These are phyloP conservation scores for Scedosporium boydii DNA, from an alignment of 2,329 filamentous ascomycete species.

Conservation along the genomic window DNA sequence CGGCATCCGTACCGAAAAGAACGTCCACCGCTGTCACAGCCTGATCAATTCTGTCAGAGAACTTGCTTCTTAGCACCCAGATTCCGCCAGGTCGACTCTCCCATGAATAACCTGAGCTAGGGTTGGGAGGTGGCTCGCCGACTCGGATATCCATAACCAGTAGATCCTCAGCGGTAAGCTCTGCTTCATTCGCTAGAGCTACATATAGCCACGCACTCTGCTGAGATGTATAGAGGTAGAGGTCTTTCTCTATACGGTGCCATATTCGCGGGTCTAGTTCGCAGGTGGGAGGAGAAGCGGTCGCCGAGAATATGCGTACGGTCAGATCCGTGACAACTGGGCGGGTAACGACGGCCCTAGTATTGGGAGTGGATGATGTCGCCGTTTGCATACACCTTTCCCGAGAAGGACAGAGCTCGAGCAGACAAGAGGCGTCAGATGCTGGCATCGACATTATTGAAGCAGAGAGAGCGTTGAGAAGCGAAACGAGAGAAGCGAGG, in stretches of 20 bases:
- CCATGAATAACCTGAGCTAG: slow-evolving; percentile 39
- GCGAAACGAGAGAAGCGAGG: not conserved
- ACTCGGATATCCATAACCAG: slow-evolving; percentile 74
- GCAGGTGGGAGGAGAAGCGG: slow-evolving; percentile 46
- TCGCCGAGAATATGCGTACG: slow-evolving; percentile 15
- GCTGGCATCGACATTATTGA: not conserved
- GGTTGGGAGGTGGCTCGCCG: slow-evolving; percentile 36
- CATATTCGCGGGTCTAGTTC: slow-evolving; percentile 61
- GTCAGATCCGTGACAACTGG: slow-evolving; percentile 24
- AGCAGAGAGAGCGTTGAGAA: not conserved
- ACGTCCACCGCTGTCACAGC: slow-evolving; percentile 77
- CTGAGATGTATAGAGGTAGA: slow-evolving; percentile 67
- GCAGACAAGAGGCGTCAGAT: not conserved
- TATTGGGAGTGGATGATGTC: not conserved
- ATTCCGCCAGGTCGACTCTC: slow-evolving; percentile 67
- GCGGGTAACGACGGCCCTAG: slow-evolving; percentile 10
- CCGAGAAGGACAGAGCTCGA: not conserved
- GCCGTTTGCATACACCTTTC: not conserved
- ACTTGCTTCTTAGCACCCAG: slow-evolving; percentile 64
- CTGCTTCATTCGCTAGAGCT: slow-evolving; percentile 75
- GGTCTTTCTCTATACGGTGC: slow-evolving; percentile 82
- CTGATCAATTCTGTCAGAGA: slow-evolving; percentile 58
- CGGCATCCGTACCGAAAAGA: slow-evolving; percentile 81
- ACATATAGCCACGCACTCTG: slow-evolving; percentile 63
- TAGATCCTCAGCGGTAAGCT: slow-evolving; percentile 63